These are phyloP conservation scores for Globisporangium ultimum DNA, from an alignment of 352 stramenopile genomes.

Conservation along the genomic window DNA sequence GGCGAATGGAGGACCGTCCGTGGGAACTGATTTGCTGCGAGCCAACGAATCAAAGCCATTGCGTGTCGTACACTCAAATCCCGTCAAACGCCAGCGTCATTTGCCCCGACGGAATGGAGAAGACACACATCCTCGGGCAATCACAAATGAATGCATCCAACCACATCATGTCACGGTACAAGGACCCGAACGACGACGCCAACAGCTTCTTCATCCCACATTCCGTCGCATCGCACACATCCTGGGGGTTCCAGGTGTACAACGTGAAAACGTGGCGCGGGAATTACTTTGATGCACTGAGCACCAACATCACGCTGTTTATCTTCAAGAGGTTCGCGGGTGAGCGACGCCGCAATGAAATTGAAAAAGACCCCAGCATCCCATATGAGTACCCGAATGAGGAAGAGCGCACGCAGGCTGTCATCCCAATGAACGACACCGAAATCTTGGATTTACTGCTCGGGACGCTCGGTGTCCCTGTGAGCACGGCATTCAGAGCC, in stretches of 20 bases:
- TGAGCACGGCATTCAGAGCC: conserved; percentile 43
- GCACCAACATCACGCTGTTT: conserved; percentile 90
- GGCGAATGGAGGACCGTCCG: conserved; percentile 91
- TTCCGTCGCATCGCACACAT: conserved; percentile 80
- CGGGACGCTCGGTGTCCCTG: conserved; percentile 57
- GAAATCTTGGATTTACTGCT: conserved; percentile 63
- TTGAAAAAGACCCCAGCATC: conserved; percentile 31
- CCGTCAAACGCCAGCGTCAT: conserved; percentile 25
- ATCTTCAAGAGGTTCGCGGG: conserved; percentile 72
- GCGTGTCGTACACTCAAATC: conserved; percentile 40
- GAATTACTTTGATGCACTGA: conserved; percentile 94
- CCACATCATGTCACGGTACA: conserved; percentile 86
- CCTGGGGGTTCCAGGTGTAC: conserved; percentile 77
- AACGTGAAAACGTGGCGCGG: conserved; percentile 91
- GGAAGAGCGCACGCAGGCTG: conserved; percentile 29
- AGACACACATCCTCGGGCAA: conserved; percentile 62
- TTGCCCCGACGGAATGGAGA: conserved; percentile 52
- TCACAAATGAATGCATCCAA: conserved; percentile 44
- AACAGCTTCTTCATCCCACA: conserved; percentile 90
- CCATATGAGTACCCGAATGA: conserved; percentile 53
- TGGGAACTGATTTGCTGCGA: conserved; percentile 92
- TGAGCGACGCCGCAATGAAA: conserved; percentile 37
- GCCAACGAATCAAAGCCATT: conserved; percentile 49
- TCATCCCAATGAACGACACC: conserved; percentile 52
- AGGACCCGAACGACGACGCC: conserved; percentile 85